Percentiles rank a stretch among this genome's conserved stretches.
Conservation (phyloP, 106 monocot genomes). For the Platanthera zijinensis region DNA sequence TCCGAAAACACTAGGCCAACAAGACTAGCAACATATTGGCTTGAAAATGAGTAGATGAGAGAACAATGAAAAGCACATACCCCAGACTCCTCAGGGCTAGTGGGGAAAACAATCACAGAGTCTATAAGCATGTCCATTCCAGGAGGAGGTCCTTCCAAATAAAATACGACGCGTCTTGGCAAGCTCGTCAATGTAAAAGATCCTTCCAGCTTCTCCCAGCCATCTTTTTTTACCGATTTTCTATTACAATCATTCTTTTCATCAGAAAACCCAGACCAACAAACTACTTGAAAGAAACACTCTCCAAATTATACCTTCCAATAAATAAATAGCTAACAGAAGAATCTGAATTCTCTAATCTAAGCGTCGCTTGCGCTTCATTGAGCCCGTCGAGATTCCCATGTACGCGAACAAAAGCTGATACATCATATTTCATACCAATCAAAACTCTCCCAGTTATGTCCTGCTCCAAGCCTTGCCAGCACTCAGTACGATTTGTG, state of each 20-base stretch:
- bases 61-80: constrained; percentile 20
- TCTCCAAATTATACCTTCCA: constrained; percentile 40
- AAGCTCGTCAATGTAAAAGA: constrained; percentile 43
- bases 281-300: constrained; percentile 7
- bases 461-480: constrained; percentile 92
- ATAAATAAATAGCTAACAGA: constrained; percentile 35
- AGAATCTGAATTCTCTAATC: constrained; percentile 38
- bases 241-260: constrained; percentile 17
- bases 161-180: constrained; percentile 41
- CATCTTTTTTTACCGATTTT: constrained; percentile 24
- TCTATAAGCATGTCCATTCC: constrained; percentile 56
- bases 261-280: constrained; percentile 3
- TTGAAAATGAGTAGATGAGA: neutral
- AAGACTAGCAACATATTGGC: neutral
- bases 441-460: constrained; percentile 45
- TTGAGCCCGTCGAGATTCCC: constrained; percentile 30
- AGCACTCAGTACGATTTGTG: constrained; percentile 54
- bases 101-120: constrained; percentile 31
- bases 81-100: constrained; percentile 15
- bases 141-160: constrained; percentile 60
- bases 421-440: constrained; percentile 40
- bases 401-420: constrained; percentile 48
- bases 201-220: constrained; percentile 64
- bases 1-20: neutral
- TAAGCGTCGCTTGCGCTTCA: constrained; percentile 52